phyloP scores from a whole-genome alignment of 805 yeast genomes.

The Candida boidinii region DNA sequence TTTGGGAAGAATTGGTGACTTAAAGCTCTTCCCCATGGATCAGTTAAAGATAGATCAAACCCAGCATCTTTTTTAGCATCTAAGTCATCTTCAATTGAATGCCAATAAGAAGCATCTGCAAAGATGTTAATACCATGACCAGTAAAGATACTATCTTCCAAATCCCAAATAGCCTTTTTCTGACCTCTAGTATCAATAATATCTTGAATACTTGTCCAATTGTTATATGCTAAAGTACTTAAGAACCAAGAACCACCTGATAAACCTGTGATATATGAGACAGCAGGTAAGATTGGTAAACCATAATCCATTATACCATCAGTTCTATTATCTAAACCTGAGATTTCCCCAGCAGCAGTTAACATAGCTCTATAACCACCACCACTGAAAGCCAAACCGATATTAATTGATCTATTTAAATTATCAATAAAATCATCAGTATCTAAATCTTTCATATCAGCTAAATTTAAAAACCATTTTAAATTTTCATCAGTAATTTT shows the following conservation, averaged over 20 bases:
- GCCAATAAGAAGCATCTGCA: constrained; percentile 43
- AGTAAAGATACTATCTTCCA: constrained; percentile 48
- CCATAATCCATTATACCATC: constrained; percentile 40
- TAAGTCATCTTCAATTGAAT: constrained; percentile 43
- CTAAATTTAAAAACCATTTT: constrained; percentile 34
- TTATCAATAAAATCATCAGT: constrained; percentile 31
- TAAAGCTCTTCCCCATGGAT: constrained; percentile 72
- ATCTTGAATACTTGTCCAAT: constrained; percentile 63
- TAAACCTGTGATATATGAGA: constrained; percentile 67
- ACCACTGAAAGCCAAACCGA: constrained; percentile 65
- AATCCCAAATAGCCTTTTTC: constrained; percentile 56
- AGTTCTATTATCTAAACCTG: constrained; percentile 74
- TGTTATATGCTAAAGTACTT: constrained; percentile 58
- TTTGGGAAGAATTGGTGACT: constrained; percentile 66
- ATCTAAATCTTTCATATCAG: constrained; percentile 40
- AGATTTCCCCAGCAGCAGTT: constrained; percentile 72
- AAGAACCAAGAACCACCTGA: constrained; percentile 85
- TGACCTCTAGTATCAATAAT: constrained; percentile 33
- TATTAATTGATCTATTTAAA: constrained; percentile 32
- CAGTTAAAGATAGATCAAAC: constrained; percentile 58
- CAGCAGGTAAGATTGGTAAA: constrained; percentile 65
- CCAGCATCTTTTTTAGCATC: constrained; percentile 53
- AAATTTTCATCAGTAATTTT: constrained; percentile 36
- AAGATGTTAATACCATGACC: constrained; percentile 58
- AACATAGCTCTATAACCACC: constrained; percentile 92